A percentile compares a stretch with the other conserved stretches of the same genome.
phyloP scores from a whole-genome alignment of 2,329 filamentous ascomycete species.

The Penicillium sp. region DNA sequence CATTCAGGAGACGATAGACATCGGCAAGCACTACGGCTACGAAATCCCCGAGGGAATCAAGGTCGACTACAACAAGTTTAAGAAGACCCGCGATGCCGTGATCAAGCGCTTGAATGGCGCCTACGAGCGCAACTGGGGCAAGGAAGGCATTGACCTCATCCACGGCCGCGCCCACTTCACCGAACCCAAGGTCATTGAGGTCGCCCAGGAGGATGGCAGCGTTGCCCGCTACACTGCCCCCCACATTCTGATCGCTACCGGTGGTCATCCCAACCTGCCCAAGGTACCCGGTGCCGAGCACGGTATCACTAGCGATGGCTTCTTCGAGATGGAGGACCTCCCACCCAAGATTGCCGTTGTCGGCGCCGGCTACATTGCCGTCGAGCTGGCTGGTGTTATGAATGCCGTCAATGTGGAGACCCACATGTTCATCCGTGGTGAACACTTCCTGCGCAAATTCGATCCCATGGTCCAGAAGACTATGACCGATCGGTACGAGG shows the following conservation, averaged over 20 bases:
- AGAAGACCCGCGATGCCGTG: conserved; percentile 45
- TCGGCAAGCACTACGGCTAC: conserved; percentile 48
- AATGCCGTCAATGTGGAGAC: conserved; percentile 48
- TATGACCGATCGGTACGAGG: conserved; percentile 50
- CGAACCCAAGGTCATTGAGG: conserved; percentile 44
- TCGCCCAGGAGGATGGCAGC: conserved; percentile 41
- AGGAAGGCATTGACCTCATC: conserved; percentile 49
- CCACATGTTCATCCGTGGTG: conserved; percentile 49
- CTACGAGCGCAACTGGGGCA: conserved; percentile 50
- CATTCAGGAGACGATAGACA: conserved; percentile 46
- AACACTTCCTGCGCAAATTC: conserved; percentile 49
- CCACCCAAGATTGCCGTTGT: conserved; percentile 50
- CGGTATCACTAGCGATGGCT: conserved; percentile 51
- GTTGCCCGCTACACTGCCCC: conserved; percentile 41
- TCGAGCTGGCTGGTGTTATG: conserved; percentile 50
- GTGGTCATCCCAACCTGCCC: conserved; percentile 45
- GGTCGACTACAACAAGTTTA: conserved; percentile 47
- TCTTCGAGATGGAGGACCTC: conserved; percentile 49
- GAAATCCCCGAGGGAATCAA: conserved; percentile 42
- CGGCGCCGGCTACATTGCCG: conserved; percentile 50
- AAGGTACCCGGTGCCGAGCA: conserved; percentile 45
- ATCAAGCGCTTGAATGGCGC: conserved; percentile 45
- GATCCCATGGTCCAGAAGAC: conserved; percentile 52
- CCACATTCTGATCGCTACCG: conserved; percentile 48
- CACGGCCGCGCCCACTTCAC: conserved; percentile 48